A percentile compares a stretch with the other conserved stretches of the same genome.
Evolutionary conservation across 805 yeast species (phyloP).

Genomic region (Jamesozyma piceae): DNA sequence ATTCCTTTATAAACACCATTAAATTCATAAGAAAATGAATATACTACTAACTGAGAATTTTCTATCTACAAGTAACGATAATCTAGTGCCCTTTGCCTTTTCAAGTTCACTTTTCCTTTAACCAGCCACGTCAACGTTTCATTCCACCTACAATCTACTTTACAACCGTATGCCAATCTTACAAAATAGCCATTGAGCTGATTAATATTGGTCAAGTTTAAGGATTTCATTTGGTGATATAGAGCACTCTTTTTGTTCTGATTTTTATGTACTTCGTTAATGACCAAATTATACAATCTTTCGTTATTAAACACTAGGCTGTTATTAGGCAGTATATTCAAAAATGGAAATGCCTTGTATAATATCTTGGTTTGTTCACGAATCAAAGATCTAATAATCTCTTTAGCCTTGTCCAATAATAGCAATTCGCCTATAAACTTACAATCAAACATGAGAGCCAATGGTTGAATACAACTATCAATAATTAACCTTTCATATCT

Average conservation of each 20-base stretch:
- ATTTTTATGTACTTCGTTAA: constrained; percentile 29
- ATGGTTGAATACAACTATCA: constrained; percentile 20
- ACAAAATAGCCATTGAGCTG: constrained; percentile 62
- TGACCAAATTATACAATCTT: constrained; percentile 31
- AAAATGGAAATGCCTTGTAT: constrained; percentile 10
- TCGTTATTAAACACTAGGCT: constrained; percentile 22
- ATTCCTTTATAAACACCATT: not conserved
- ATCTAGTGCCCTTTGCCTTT: constrained; percentile 15
- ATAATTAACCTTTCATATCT: constrained; percentile 20
- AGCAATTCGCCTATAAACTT: constrained; percentile 15
- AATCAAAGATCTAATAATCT: constrained; percentile 11
- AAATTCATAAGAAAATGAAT: not conserved
- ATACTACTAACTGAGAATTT: not conserved
- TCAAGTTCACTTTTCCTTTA: constrained; percentile 24
- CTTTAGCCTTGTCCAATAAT: constrained; percentile 3
- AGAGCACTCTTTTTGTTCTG: constrained; percentile 42
- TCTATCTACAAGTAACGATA: constrained; percentile 15
- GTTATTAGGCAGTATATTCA: constrained; percentile 19
- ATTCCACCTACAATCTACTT: constrained; percentile 40
- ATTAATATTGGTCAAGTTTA: constrained; percentile 50
- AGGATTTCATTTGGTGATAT: constrained; percentile 10
- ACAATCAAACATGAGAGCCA: constrained; percentile 21
- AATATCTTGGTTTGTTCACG: constrained; percentile 20
- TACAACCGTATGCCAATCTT: constrained; percentile 36
- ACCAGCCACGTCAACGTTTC: constrained; percentile 39